Base-by-base conservation (phyloP, 129 eudicot genomes). In the Artemisia annua region DNA sequence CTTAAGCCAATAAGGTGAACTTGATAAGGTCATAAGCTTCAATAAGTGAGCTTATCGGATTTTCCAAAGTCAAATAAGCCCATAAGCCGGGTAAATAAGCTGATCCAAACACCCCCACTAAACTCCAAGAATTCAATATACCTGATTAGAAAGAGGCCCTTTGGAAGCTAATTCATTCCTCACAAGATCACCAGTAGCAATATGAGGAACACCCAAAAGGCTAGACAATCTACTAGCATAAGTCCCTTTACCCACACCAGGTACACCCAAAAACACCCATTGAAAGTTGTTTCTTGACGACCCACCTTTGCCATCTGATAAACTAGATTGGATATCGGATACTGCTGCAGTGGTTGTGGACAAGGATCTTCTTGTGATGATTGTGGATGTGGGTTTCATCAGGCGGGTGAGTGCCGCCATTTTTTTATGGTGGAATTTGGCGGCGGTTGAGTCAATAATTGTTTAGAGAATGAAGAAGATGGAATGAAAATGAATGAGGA, bases 121-220 rank as follows among this genome's bases (percentile, higher is more conserved):
- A 20, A 20, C 22, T 20, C 22, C 22, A 26, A 26, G 3, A 26
- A 26, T 26, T 26, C 4, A 26, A 26, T 26, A 17, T 78, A 88
- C 98, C 87, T 95, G 94, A 48, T 39, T 46, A 16, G 99, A 84
- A 18, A 95, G 88, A 20, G 99, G 90, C 0, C 94, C 88, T 17
- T 82, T 63, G 2, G 91, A 86, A 39, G 87, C 55, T 11, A 95
- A 83, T 64, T 91, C 97, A 10, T 88, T 87, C 6, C 99, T 89
- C 12, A 95, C 97, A 63, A 95, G 99, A 87, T 95, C 99, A 12
- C 99, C 99, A 72, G 99, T 95, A 67, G 99, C 97, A 78, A 95
- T 95, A 75, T 95, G 99, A 66, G 99, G 97, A 50, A 90, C 96
- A 11, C 97, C 96, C 17, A 95, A 88, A 54, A 86, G 89, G 24